These are phyloP conservation scores for Leucosporidium creatinivorum DNA, from an alignment of 768 basidiomycete species.

Conservation along the genomic window DNA sequence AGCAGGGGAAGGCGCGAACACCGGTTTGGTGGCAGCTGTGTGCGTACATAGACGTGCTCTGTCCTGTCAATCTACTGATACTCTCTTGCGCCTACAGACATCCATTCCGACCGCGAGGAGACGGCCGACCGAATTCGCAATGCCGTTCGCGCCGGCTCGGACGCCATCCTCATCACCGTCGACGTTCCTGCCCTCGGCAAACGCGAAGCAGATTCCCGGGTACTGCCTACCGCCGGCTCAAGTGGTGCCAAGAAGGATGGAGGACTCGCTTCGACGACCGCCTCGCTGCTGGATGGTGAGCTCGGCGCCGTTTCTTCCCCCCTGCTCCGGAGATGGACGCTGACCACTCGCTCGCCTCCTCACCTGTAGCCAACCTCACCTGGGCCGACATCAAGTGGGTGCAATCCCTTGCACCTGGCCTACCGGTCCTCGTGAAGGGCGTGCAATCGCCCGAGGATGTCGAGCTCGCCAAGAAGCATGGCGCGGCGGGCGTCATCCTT, in stretches of 20 bases:
- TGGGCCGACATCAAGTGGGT: constrained; percentile 20
- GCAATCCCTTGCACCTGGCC: neutral
- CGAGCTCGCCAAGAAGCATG: constrained; percentile 14
- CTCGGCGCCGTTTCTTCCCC: too few species aligned
- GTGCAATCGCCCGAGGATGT: constrained; percentile 19
- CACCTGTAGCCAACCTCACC: neutral
- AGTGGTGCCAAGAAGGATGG: neutral
- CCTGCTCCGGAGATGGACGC: too few species aligned
- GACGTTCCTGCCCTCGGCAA: constrained; percentile 38
- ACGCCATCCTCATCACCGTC: constrained; percentile 39
- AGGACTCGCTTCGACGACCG: neutral
- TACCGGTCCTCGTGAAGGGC: constrained; percentile 26
- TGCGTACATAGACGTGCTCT: neutral
- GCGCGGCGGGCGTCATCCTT: constrained; percentile 13
- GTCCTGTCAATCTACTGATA: too few species aligned
- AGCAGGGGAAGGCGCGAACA: neutral
- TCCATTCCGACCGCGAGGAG: constrained; percentile 12
- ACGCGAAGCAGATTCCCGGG: constrained; percentile 10
- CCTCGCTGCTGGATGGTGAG: neutral
- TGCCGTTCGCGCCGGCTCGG: constrained; percentile 37
- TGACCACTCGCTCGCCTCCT: too few species aligned
- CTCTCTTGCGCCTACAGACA: too few species aligned
- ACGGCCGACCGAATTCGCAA: constrained; percentile 36
- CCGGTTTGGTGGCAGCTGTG: constrained; percentile 11
- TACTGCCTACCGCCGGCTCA: neutral